These are phyloP conservation scores for Aspergillus latus DNA, from an alignment of 2,329 filamentous ascomycete genomes.

Conservation along the genomic window DNA sequence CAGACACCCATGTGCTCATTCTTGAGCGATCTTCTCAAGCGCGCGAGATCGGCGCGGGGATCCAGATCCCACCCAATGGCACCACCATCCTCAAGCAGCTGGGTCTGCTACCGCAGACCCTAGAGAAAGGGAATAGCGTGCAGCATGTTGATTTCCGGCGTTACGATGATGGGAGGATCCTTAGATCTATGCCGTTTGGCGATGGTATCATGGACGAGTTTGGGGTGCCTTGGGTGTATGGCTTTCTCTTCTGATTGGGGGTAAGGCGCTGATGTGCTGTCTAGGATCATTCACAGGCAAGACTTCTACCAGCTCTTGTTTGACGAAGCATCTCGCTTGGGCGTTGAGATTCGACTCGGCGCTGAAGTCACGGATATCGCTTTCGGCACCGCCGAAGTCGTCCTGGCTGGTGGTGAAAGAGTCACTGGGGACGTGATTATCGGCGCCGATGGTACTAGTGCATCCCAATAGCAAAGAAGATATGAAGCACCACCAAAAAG, in stretches of 20 bases:
- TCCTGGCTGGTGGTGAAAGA: slow-evolving; percentile 9
- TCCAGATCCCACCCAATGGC: slow-evolving; percentile 32
- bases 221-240: slow-evolving; percentile 28
- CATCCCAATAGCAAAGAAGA: too few species aligned
- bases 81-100: slow-evolving; percentile 21
- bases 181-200: slow-evolving; percentile 25
- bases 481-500: not conserved
- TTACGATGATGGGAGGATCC: slow-evolving; percentile 21
- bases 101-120: slow-evolving; percentile 17
- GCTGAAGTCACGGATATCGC: slow-evolving; percentile 13
- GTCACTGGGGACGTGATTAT: slow-evolving; percentile 21
- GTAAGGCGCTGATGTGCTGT: not conserved
- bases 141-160: slow-evolving; percentile 21
- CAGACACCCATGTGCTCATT: slow-evolving; percentile 21
- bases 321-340: slow-evolving; percentile 17
- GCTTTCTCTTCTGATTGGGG: not conserved
- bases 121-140: slow-evolving; percentile 11
- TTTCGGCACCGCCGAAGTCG: slow-evolving; percentile 5
- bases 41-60: slow-evolving; percentile 27
- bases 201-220: slow-evolving; percentile 22
- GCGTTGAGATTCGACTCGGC: slow-evolving; percentile 12
- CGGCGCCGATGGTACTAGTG: slow-evolving; percentile 21
- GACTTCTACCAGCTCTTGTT: slow-evolving; percentile 23
- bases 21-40: slow-evolving; percentile 22
- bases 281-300: slow-evolving; percentile 24